Conservation (phyloP, 495 filamentous ascomycete species). For the Trichoderma reesei region DNA sequence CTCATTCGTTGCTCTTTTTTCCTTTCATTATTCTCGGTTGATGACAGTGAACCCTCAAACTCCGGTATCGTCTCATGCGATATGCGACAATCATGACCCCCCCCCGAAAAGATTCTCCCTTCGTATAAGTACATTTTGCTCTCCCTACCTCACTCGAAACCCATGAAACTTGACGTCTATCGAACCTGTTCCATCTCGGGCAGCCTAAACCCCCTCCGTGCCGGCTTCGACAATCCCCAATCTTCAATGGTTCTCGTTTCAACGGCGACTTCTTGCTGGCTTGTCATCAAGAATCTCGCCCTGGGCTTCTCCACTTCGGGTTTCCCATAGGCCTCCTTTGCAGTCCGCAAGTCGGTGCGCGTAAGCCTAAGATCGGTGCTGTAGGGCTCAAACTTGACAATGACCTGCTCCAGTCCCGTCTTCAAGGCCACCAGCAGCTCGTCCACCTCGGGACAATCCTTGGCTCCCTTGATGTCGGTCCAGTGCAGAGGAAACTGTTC, state of each 20-base stretch:
- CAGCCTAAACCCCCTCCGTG: conserved; percentile 7
- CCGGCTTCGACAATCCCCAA: neutral
- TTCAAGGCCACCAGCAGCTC: conserved; percentile 50
- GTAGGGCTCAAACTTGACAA: conserved; percentile 63
- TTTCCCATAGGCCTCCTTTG: conserved; percentile 49
- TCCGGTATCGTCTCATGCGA: conserved; percentile 1
- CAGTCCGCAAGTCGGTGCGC: conserved; percentile 56
- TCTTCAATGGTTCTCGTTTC: conserved; percentile 6
- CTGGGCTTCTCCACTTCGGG: conserved; percentile 7
- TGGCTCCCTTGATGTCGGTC: conserved; percentile 57
- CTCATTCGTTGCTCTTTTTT: neutral
- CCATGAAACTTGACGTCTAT: neutral
- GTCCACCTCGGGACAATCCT: conserved; percentile 50
- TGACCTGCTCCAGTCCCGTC: conserved; percentile 47
- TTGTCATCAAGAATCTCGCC: conserved; percentile 7
- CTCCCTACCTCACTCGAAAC: neutral
- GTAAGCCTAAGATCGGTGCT: conserved; percentile 53
- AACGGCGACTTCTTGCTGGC: neutral
- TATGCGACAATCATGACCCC: neutral
- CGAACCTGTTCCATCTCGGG: conserved; percentile 20
- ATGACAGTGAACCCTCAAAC: conserved; percentile 1
- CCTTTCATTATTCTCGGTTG: neutral
- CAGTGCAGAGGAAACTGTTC: conserved; percentile 56
- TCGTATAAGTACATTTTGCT: neutral
- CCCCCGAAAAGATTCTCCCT: neutral